Evolutionary conservation across 2,329 filamentous ascomycete genomes (phyloP), one percentile per base, ranked within the genome.

Genomic region (Emergomyces orientalis): DNA sequence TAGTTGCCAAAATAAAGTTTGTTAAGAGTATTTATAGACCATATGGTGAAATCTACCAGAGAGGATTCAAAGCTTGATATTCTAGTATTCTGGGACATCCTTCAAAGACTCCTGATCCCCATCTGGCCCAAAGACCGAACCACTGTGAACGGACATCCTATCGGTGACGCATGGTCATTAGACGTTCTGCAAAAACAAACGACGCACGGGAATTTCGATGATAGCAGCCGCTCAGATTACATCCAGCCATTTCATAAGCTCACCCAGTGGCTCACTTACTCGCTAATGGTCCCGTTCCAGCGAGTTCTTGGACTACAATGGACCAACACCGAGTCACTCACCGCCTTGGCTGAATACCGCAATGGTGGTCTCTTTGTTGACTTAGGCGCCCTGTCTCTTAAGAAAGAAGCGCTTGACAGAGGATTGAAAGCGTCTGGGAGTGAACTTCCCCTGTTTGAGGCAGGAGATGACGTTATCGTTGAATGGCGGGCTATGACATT

Each of bases 191-290:
- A 34, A 62, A 64, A 43, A 39, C 32, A 57, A 17, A 71, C 0
- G 69, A 1, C 64, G 71, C 1, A 62, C 62, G 0, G 63, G 59
- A 32, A 37, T 60, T 64, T 64, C 58, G 43, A 62, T 57, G 49
- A 19, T 13, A 43, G 54, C 30, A 32, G 32, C 13, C 25, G 6
- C 25, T 58, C 68, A n/a, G 63, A 62, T 13, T 65, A 66, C 25
- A 82, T 83, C 14, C 78, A 81, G 5, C 81, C 81, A 0, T 83
- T 83, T 69, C 84, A 86, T 70, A 85, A 85, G 66, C 79, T 89
- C 9, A 89, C 87, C 0, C 87, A 90, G 70, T 90, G 87, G 88
- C 80, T 90, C 6, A 83, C 83, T 1, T 90, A 90, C 73, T 89
- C 87, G 0, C 77, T 90, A 8, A 89, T 88, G 76, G 86, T 89